Base-by-base conservation (phyloP, 1,284 basidiomycete species). In the Amylostereum areolatum region DNA sequence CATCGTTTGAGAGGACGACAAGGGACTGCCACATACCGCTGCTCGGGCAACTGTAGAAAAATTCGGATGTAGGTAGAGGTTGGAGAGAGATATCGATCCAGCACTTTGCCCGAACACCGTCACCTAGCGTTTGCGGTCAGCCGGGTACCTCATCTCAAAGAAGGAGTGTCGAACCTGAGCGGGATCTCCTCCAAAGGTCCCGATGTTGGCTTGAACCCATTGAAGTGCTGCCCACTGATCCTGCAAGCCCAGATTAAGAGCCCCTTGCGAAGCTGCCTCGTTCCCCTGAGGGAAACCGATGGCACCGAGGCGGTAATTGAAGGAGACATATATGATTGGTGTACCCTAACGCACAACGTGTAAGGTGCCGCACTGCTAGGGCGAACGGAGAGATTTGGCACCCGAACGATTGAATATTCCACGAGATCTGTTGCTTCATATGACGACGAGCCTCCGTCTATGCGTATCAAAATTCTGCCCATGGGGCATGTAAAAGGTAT, bases 21-120 rank as follows among this genome's bases (percentile, higher is more conserved):
- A 50, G 35, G 12, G 44, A 25, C 24, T 43, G 5, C n/a, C 3
- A 27, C 70, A 47, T 60, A 77, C 74, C 2, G 67, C 74, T 31
- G 67, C 74, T 50, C 74, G 58, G 9, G 66, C 74, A 27, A 74
- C 59, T 34, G 58, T 61, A 11, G 65, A 58, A 28, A 78, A 53
- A 9, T 62, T 60, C 1, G 72, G 66, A 52, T 75, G 71, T 31
- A 78, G 63, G 52, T 70, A 72, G 3, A 73, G 62, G 28, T 69
- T 57, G 0, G 70, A 63, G 7, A 68, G 69, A 55, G 73, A 72
- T 11, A 76, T 69, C 1, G 76, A 61, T 2, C 78, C 79, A 4
- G 78, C 78, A 54, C 76, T 79, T 57, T 80, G 67, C 7, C 78
- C 79, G 52, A 78, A 75, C 4, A 77, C 60, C 0, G 77, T 81